Evolutionary conservation across 1,139 yeast genomes (phyloP), one percentile per base, ranked within the genome.

Genomic region (Torulaspora globosa): DNA sequence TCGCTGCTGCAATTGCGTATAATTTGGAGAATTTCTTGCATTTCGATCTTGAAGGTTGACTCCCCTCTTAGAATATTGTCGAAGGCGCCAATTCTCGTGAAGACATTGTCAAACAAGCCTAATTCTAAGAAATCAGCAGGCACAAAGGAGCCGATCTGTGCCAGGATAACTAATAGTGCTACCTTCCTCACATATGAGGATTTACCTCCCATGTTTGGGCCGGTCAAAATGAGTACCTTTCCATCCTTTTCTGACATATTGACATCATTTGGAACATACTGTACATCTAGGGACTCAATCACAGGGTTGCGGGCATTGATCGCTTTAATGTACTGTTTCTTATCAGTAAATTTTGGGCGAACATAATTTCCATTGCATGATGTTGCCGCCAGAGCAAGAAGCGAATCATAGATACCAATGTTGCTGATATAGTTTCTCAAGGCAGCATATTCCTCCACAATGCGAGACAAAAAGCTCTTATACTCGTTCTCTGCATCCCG

Each of bases 241-340:
- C 75, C 70, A 1, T 69, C 63, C 39, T 70, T 65, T 11, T 67
- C 62, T 3, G 70, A 56, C 69, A 87, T 75, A 2, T 63, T 48
- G 7, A 84, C 75, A 53, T 82, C 80, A 59, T 90, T 92, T 2
- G 96, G 75, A 5, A 90, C 87, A 61, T 82, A 86, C 30, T 63
- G 65, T 5, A 64, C 58, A 33, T 68, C 69, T 1, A 74, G 58
- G 32, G 74, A 74, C 59, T 86, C 95, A 10, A 86, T 76, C 44
- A 89, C 80, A 1, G 97, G 97, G 58, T 92, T 90, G 29, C 94
- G 71, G 1, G 94, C 85, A 7, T 76, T 72, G 16, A 61, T 67
- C 0, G 88, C 70, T 4, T 75, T 69, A 3, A 90, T 70, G 7
- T 70, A 60, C 29, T 80, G 82, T n/a, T 51, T 54, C 5, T 65